Base-by-base conservation (phyloP, 2,329 filamentous ascomycete species). In the Nothopassalora personata region DNA sequence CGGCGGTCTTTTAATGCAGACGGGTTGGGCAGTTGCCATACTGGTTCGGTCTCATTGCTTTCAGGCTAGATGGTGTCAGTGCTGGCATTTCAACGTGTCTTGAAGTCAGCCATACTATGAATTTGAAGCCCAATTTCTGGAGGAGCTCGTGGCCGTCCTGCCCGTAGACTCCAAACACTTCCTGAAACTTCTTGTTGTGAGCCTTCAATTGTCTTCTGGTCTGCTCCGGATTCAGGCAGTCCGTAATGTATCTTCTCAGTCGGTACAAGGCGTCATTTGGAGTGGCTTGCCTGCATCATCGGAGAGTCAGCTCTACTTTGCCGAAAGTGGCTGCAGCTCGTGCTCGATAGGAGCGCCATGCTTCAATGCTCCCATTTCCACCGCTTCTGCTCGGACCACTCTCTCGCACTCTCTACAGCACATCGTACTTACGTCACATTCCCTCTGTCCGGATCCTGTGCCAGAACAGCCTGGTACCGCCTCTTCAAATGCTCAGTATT, bases 171-270 rank as follows among this genome's bases (percentile, higher is more conserved):
- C 84, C 86, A 70, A 88, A 87, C 1, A 81, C 81, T 61, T 83
- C 77, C 66, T 83, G 76, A 64, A 87, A 89, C 58, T 82, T 81
- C 68, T 86, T 85, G 67, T 89, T 89, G 15, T 80, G 72, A 7
- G 80, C 75, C 5, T 81, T 80, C 64, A 89, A 85, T 48, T 76
- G 72, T 63, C 80, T 79, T 65, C 79, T 81, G 34, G 77, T 78
- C 50, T 79, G 76, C 6, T 73, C 71, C 19, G 80, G 74, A 48
- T 78, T 76, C 57, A 85, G 71, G 8, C 83, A 78, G 72, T 89
- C 86, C 9, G 69, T 75, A 54, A 89, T 73, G 68, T 89, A 89
- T 50, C 77, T 77, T 57, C 80, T 77, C 45, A 89, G 74, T 61
- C 81, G 83, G 48, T 77, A 74, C 49, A 87, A 71, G 2, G 83